phyloP scores from a whole-genome alignment of 2,329 filamentous ascomycete species.

The Escovopsis weberi region DNA sequence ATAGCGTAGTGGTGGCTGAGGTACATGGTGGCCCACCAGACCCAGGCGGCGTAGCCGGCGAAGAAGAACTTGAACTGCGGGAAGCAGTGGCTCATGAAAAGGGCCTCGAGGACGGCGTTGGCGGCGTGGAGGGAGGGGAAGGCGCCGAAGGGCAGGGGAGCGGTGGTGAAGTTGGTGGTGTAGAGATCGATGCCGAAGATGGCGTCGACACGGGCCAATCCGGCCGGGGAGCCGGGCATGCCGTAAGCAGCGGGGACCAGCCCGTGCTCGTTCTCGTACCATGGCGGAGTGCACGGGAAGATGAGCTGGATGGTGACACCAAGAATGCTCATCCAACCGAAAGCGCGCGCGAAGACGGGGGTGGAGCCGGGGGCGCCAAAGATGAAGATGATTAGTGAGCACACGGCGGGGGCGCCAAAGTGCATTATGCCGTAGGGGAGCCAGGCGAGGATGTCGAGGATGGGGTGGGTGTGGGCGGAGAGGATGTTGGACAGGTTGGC shows the following conservation, averaged over 20 bases:
- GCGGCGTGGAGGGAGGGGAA: slow-evolving; percentile 89
- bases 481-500: slow-evolving; percentile 93
- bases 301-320: slow-evolving; percentile 79
- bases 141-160: slow-evolving; percentile 83
- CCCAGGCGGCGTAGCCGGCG: slow-evolving; percentile 74
- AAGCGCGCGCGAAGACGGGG: slow-evolving; percentile 71
- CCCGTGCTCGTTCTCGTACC: slow-evolving; percentile 92
- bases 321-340: slow-evolving; percentile 83
- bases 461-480: slow-evolving; percentile 70
- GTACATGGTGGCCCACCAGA: slow-evolving; percentile 99
- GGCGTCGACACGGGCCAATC: slow-evolving; percentile 74
- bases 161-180: slow-evolving; percentile 80
- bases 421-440: slow-evolving; percentile 85
- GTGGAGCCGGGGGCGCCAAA: slow-evolving; percentile 77
- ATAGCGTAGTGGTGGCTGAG: slow-evolving; percentile 94
- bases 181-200: slow-evolving; percentile 88
- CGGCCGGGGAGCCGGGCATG: slow-evolving; percentile 78
- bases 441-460: slow-evolving; percentile 83
- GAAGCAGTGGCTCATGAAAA: slow-evolving; percentile 90
- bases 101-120: slow-evolving; percentile 73
- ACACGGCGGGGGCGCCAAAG: slow-evolving; percentile 72
- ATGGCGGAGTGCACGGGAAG: slow-evolving; percentile 89
- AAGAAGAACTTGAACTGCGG: slow-evolving; percentile 69
- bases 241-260: slow-evolving; percentile 84
- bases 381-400: slow-evolving; percentile 67